phyloP scores from a whole-genome alignment of 2,329 filamentous ascomycete species.

The Aureobasidium sp. region DNA sequence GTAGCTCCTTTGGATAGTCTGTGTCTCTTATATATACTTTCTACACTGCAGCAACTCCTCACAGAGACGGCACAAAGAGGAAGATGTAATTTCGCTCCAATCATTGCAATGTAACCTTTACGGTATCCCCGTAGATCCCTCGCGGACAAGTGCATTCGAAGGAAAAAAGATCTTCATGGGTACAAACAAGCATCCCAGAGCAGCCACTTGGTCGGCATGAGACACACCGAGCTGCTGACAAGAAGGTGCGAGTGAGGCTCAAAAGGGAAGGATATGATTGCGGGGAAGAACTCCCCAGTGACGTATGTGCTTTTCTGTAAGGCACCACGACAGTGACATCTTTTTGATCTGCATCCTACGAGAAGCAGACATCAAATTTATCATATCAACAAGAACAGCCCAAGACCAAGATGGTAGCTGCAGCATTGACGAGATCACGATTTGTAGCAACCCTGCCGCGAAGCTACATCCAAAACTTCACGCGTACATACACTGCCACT shows the following conservation, averaged over 20 bases:
- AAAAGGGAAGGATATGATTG: slow-evolving; percentile 1
- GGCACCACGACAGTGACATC: not conserved
- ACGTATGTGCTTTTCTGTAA: not conserved
- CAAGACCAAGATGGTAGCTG: not conserved
- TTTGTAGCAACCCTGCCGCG: not conserved
- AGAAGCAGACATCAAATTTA: not conserved
- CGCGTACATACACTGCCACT: slow-evolving; percentile 15
- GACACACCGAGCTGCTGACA: not conserved
- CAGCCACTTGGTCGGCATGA: slow-evolving; percentile 3
- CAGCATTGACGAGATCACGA: not conserved
- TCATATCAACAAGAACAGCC: too few species aligned
- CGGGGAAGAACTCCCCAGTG: not conserved
- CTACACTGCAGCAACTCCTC: not conserved
- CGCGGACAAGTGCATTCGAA: not conserved
- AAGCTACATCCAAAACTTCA: not conserved
- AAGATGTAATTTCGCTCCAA: not conserved
- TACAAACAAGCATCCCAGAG: not conserved
- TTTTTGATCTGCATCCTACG: not conserved
- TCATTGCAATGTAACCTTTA: not conserved
- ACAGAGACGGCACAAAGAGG: not conserved
- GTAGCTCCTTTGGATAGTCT: too few species aligned
- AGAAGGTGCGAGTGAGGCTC: not conserved
- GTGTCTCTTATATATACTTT: not conserved
- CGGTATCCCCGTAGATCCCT: not conserved
- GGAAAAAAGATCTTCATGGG: not conserved